phyloP scores from a whole-genome alignment of 768 basidiomycete species.

The Amanita molliuscula region DNA sequence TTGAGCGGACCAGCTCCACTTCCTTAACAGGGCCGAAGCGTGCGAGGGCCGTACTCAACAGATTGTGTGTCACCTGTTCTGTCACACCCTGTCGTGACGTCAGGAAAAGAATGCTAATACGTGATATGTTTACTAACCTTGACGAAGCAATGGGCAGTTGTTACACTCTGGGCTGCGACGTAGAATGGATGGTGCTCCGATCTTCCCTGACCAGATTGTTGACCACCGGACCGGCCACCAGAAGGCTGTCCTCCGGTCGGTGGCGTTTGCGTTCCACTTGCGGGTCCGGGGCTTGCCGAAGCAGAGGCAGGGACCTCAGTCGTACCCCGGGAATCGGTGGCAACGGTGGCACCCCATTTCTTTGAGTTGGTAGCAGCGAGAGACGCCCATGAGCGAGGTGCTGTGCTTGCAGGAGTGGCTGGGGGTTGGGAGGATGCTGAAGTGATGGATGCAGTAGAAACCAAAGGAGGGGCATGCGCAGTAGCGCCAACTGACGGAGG shows the following conservation, averaged over 20 bases:
- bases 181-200: conserved; percentile 30
- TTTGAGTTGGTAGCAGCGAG: conserved; percentile 75
- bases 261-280: conserved; percentile 26
- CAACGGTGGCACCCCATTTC: conserved; percentile 81
- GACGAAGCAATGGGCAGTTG: conserved; percentile 81
- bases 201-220: conserved; percentile 21
- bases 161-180: conserved; percentile 50
- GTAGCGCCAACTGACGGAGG: conserved; percentile 19
- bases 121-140: conserved; percentile 44
- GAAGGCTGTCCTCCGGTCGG: conserved; percentile 17
- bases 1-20: conserved; percentile 76
- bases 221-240: conserved; percentile 18
- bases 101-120: neutral
- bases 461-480: conserved; percentile 17
- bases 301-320: conserved; percentile 41
- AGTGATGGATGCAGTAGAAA: conserved; percentile 20
- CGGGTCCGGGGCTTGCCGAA: conserved; percentile 30
- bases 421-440: conserved; percentile 18
- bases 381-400: conserved; percentile 84
- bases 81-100: conserved; percentile 47
- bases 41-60: conserved; percentile 40
- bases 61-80: conserved; percentile 45
- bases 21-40: conserved; percentile 83
- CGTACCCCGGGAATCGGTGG: conserved; percentile 67
- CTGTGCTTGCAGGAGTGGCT: conserved; percentile 21